Percentiles rank a stretch among this genome's conserved stretches.
phyloP scores from a whole-genome alignment of 192 early-diverging fungal species.

The Rhizoclosmatium globosum region DNA sequence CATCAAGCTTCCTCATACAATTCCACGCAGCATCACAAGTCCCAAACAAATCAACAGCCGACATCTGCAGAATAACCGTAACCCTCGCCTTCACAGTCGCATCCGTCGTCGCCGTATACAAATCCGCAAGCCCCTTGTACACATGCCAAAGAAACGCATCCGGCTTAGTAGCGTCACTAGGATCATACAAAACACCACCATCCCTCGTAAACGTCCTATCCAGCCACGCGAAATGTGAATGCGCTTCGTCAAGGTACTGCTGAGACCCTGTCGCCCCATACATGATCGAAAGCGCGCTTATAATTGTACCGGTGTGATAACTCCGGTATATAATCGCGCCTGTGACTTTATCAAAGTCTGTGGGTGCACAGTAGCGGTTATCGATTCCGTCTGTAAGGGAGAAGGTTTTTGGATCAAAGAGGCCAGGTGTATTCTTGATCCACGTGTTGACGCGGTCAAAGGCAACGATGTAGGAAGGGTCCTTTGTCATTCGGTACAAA shows the following conservation, averaged over 20 bases:
- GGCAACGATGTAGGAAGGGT: constrained; percentile 36
- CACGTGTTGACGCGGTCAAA: constrained; percentile 42
- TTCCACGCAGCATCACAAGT: constrained; percentile 16
- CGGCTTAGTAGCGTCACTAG: background rate
- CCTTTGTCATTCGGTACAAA: constrained; percentile 35
- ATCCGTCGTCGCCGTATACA: constrained; percentile 5
- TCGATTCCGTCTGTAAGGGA: background rate
- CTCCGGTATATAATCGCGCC: background rate
- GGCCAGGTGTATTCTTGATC: constrained; percentile 34
- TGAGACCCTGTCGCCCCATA: constrained; percentile 1
- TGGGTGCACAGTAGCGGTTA: background rate
- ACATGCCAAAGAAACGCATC: constrained; percentile 10
- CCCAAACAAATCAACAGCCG: background rate
- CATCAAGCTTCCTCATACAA: constrained; percentile 13
- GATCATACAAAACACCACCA: background rate
- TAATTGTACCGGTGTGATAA: constrained; percentile 7
- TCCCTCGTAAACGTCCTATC: background rate
- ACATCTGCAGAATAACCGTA: background rate
- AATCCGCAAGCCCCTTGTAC: constrained; percentile 11
- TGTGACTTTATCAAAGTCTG: constrained; percentile 4
- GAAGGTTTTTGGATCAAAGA: background rate
- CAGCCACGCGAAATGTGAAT: background rate
- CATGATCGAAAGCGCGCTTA: constrained; percentile 4
- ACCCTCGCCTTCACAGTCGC: background rate
- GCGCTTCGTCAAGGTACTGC: constrained; percentile 7